These are phyloP conservation scores for Collariella sp. DNA, from an alignment of 495 filamentous ascomycete species.

Conservation along the genomic window DNA sequence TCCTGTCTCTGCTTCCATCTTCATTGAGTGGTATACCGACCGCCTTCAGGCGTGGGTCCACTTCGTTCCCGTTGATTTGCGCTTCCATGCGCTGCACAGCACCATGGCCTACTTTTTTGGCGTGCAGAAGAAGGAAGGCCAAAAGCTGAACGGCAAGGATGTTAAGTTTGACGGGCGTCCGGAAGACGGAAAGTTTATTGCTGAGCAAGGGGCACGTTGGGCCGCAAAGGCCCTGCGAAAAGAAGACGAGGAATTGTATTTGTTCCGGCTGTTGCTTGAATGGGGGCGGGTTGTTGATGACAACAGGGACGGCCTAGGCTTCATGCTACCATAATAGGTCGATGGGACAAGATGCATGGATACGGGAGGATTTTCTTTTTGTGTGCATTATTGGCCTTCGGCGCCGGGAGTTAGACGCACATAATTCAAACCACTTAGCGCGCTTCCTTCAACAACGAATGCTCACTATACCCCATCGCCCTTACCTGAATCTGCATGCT, in stretches of 20 bases:
- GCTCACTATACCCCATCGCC: slow-evolving; percentile 46
- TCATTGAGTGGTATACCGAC: slow-evolving; percentile 67
- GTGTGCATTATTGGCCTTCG: neutral
- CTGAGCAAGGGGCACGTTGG: slow-evolving; percentile 59
- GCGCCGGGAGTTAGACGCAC: neutral
- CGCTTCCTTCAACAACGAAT: slow-evolving; percentile 30
- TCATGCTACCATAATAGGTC: slow-evolving; percentile 19
- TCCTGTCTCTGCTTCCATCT: slow-evolving; percentile 56
- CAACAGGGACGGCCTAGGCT: slow-evolving; percentile 50
- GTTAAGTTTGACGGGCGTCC: slow-evolving; percentile 23
- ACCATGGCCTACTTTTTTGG: slow-evolving; percentile 57
- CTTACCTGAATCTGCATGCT: slow-evolving; percentile 65
- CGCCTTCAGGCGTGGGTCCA: slow-evolving; percentile 66
- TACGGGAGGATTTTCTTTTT: neutral
- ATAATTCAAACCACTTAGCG: neutral
- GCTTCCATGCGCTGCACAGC: slow-evolving; percentile 56
- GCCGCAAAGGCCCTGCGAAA: slow-evolving; percentile 54
- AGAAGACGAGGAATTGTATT: slow-evolving; percentile 78
- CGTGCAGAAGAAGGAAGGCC: slow-evolving; percentile 24
- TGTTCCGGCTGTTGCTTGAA: slow-evolving; percentile 69
- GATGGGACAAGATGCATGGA: no score
- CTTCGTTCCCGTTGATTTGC: slow-evolving; percentile 66
- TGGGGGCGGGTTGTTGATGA: slow-evolving; percentile 62
- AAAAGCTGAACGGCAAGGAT: slow-evolving; percentile 40
- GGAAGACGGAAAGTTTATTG: slow-evolving; percentile 49